These are phyloP conservation scores for Leavenworthia alabamica DNA, from an alignment of 345 rosid genomes.

Conservation along the genomic window DNA sequence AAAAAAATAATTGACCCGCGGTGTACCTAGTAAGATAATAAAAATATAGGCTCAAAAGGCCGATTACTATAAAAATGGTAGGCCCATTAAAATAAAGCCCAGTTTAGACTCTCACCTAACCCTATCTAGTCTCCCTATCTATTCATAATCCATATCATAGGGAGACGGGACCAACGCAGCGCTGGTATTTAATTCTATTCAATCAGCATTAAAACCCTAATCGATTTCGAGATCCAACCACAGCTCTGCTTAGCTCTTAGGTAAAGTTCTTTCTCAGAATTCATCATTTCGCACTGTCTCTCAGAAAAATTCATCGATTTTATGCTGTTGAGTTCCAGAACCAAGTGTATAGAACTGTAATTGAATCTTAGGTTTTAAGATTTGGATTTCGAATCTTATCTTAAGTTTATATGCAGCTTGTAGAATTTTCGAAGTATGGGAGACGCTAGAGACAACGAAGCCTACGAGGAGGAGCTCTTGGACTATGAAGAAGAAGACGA, in stretches of 20 bases:
- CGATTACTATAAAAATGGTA: not conserved
- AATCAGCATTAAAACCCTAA: conserved; percentile 48
- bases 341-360: not conserved
- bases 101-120: not conserved
- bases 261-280: conserved; percentile 14
- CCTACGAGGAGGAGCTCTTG: conserved; percentile 98
- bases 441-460: conserved; percentile 88
- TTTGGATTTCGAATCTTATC: conserved; percentile 5
- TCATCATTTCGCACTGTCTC: not conserved
- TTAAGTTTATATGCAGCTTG: not conserved
- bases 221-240: conserved; percentile 13
- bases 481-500: conserved; percentile 98
- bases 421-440: conserved; percentile 49
- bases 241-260: conserved; percentile 21
- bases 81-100: conserved; percentile 15
- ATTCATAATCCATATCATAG: too few relatives aligned
- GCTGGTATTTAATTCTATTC: conserved; percentile 29
- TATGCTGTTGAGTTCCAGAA: not conserved
- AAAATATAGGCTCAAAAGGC: not conserved
- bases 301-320: not conserved
- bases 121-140: not conserved
- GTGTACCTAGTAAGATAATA: too few relatives aligned
- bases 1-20: too few relatives aligned
- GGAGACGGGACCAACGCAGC: not conserved
- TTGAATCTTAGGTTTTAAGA: not conserved